Evolutionary conservation across 192 early-diverging fungal species (phyloP).

Genomic region (Linnemannia elongata): DNA sequence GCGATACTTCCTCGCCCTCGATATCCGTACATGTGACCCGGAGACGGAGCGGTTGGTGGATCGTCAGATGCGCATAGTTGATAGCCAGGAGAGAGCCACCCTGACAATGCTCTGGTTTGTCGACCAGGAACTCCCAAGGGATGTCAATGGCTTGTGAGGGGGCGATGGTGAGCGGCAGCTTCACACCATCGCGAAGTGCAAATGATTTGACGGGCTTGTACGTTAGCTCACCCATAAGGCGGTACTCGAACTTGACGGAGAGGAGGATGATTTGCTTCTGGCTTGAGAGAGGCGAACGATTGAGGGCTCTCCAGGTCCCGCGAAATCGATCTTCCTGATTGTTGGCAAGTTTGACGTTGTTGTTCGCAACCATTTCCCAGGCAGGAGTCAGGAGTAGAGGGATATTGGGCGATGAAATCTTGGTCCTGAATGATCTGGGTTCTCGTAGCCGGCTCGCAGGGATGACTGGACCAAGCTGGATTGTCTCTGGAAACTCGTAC

Average conservation of each 20-base stretch:
- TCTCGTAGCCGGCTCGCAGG: not conserved
- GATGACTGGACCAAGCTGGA: slow-evolving; percentile 30
- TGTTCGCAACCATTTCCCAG: slow-evolving; percentile 19
- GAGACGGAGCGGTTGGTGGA: slow-evolving; percentile 55
- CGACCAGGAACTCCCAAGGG: slow-evolving; percentile 36
- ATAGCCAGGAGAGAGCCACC: slow-evolving; percentile 30
- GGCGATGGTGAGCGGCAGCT: slow-evolving; percentile 34
- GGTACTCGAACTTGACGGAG: slow-evolving; percentile 41
- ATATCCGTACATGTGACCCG: slow-evolving; percentile 34
- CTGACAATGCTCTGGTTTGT: slow-evolving; percentile 31
- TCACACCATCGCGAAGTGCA: slow-evolving; percentile 16
- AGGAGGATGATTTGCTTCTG: slow-evolving; percentile 13
- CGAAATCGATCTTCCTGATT: slow-evolving; percentile 9
- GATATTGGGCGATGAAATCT: not conserved
- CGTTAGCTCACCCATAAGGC: slow-evolving; percentile 51
- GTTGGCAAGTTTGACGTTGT: not conserved
- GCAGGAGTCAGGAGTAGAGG: not conserved
- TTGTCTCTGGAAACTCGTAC: slow-evolving; percentile 48
- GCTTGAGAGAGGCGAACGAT: not conserved
- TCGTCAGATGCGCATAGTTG: slow-evolving; percentile 51
- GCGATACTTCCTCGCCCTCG: slow-evolving; percentile 38
- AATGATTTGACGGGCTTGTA: slow-evolving; percentile 34
- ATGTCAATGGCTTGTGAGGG: slow-evolving; percentile 38
- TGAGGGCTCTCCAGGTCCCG: slow-evolving; percentile 16
- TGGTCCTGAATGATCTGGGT: slow-evolving; percentile 14